These are phyloP conservation scores for Apiotrichum gracile DNA, from an alignment of 1,284 basidiomycete genomes.

Conservation along the genomic window DNA sequence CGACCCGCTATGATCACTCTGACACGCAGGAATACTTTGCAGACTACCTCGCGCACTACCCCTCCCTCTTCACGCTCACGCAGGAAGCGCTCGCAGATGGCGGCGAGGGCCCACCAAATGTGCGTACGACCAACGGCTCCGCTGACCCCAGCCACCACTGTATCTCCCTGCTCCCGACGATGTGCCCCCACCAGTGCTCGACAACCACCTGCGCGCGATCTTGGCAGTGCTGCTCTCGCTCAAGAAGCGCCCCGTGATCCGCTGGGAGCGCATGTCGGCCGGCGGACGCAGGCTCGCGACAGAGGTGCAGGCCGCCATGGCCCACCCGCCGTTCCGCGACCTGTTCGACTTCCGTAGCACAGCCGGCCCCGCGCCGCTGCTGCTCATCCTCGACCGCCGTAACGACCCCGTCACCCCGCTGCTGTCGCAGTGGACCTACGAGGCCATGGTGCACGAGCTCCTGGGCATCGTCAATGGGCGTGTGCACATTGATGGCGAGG, in stretches of 20 bases:
- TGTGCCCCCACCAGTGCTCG: conserved; percentile 59
- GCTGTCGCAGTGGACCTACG: conserved; percentile 99
- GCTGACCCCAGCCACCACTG: conserved; percentile 37
- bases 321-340: conserved; percentile 48
- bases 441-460: conserved; percentile 98
- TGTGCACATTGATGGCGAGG: conserved; percentile 80
- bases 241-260: conserved; percentile 87
- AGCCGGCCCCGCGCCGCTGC: conserved; percentile 51
- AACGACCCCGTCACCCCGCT: conserved; percentile 98
- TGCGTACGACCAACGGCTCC: conserved; percentile 9
- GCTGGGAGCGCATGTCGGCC: conserved; percentile 88
- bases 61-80: conserved; percentile 83
- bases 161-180: conserved; percentile 56
- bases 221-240: conserved; percentile 82
- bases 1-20: not conserved
- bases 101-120: conserved; percentile 45
- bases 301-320: conserved; percentile 60
- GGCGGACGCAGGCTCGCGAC: conserved; percentile 84
- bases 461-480: conserved; percentile 91
- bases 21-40: conserved; percentile 82
- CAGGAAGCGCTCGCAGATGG: conserved; percentile 50
- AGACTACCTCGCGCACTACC: conserved; percentile 82
- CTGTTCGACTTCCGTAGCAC: conserved; percentile 54
- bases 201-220: conserved; percentile 75
- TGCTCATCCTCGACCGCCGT: conserved; percentile 67